Conservation (phyloP, 169 alveolate genomes). For the Amoebophrya sp. region DNA sequence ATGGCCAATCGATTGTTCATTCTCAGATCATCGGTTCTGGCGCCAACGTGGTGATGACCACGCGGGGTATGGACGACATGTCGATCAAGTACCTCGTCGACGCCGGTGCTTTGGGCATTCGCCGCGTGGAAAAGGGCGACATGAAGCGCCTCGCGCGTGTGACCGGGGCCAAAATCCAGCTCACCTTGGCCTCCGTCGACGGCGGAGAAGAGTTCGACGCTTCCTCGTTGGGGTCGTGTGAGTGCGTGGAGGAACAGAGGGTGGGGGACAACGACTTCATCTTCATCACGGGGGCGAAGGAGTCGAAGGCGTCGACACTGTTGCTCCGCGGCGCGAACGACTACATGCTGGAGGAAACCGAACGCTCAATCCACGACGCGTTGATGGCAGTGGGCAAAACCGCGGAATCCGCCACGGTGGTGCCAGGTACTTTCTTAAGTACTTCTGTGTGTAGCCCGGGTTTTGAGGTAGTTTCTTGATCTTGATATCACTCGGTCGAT, state of each 20-base stretch:
- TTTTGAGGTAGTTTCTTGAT: not conserved
- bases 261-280: conserved; percentile 95
- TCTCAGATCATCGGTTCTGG: conserved; percentile 72
- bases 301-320: conserved; percentile 41
- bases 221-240: conserved; percentile 75
- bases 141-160: conserved; percentile 24
- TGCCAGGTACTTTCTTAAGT: not conserved
- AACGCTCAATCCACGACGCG: conserved; percentile 94
- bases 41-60: conserved; percentile 93
- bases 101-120: conserved; percentile 89
- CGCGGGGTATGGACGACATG: conserved; percentile 97
- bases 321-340: conserved; percentile 89
- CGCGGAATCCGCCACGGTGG: not conserved
- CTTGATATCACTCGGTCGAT: not conserved
- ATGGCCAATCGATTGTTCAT: too few species aligned
- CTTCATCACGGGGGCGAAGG: conserved; percentile 83
- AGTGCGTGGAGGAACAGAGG: conserved; percentile 80
- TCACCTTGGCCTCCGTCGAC: conserved; percentile 83
- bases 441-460: too few species aligned
- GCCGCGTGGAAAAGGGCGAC: conserved; percentile 91
- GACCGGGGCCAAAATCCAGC: conserved; percentile 44
- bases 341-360: conserved; percentile 90
- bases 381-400: conserved; percentile 73
- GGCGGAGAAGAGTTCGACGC: conserved; percentile 89
- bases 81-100: conserved; percentile 95